Evolutionary conservation across 371 early-diverging fungal species (phyloP).

Genomic region (Haplosporangium sp.): DNA sequence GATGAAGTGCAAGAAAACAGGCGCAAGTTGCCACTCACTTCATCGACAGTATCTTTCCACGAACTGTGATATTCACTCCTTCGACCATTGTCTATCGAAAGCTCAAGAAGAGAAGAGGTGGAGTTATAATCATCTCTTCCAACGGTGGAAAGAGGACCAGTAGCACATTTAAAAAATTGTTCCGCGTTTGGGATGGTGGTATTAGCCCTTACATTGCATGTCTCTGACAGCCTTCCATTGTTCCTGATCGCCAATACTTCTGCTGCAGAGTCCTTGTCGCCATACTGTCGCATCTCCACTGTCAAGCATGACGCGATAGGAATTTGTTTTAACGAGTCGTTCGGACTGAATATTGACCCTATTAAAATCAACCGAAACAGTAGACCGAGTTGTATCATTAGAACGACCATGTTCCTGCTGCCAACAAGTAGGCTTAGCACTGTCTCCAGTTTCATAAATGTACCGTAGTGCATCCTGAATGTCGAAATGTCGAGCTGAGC

Average conservation of each 20-base stretch:
- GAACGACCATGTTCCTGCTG: too few species aligned
- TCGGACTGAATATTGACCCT: constrained; percentile 28
- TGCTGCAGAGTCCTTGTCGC: constrained; percentile 44
- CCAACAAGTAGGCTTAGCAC: too few species aligned
- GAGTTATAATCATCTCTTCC: background rate
- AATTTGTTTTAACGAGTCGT: background rate
- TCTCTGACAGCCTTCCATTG: constrained; percentile 11
- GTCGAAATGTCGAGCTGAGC: constrained; percentile 48
- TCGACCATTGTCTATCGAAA: constrained; percentile 26
- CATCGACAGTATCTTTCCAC: constrained; percentile 31
- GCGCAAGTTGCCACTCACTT: constrained; percentile 18
- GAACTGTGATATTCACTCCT: constrained; percentile 22
- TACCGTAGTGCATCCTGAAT: constrained; percentile 43
- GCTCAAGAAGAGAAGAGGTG: background rate
- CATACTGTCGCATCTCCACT: constrained; percentile 44
- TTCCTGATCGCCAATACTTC: constrained; percentile 30
- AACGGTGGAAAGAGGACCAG: background rate
- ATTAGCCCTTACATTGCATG: background rate
- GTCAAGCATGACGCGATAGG: constrained; percentile 33
- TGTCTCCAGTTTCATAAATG: too few species aligned
- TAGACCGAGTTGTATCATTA: too few species aligned
- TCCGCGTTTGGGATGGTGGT: too few species aligned
- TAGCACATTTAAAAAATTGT: background rate
- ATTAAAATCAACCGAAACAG: background rate
- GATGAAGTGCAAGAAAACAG: too few species aligned